Evolutionary conservation across 2,329 filamentous ascomycete genomes (phyloP).

Genomic region (Leptosphaerulina australis): DNA sequence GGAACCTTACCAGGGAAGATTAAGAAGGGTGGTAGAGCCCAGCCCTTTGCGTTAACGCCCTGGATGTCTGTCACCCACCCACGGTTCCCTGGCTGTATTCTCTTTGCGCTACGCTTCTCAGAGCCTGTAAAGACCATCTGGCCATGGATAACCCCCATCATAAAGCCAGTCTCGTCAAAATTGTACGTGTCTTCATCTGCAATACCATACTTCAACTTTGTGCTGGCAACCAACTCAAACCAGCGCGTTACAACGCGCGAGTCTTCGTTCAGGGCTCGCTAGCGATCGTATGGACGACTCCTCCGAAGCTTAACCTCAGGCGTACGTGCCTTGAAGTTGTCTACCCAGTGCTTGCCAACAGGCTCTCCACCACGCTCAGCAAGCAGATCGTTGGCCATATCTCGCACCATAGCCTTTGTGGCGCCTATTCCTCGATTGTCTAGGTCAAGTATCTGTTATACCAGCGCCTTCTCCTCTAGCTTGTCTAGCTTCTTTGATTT

Average conservation of each 20-base stretch:
- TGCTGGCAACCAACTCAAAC: neutral
- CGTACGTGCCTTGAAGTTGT: constrained; percentile 17
- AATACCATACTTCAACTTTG: neutral
- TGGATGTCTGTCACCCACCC: too few relatives aligned
- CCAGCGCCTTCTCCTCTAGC: constrained; percentile 8
- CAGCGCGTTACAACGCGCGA: neutral
- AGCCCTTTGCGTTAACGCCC: too few relatives aligned
- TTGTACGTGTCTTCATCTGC: neutral
- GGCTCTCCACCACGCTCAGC: constrained; percentile 1
- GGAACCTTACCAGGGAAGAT: constrained; percentile 14
- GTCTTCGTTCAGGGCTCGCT: neutral
- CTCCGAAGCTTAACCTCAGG: constrained; percentile 3
- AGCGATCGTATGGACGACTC: constrained; percentile 14
- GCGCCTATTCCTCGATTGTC: constrained; percentile 7
- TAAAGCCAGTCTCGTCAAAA: neutral
- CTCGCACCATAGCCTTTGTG: constrained; percentile 2
- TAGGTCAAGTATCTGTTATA: constrained; percentile 12
- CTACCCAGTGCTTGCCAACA: constrained; percentile 1
- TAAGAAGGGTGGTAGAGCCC: constrained; percentile 11
- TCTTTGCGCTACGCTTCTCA: too few relatives aligned
- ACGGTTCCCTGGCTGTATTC: too few relatives aligned
- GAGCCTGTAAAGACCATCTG: too few relatives aligned
- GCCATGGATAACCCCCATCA: neutral
- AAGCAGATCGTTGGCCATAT: constrained; percentile 13
- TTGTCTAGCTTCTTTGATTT: too few relatives aligned